Evolutionary conservation across 2,329 filamentous ascomycete genomes (phyloP), one percentile per base, ranked within the genome.

Genomic region (Paraphoma chrysanthemicola): DNA sequence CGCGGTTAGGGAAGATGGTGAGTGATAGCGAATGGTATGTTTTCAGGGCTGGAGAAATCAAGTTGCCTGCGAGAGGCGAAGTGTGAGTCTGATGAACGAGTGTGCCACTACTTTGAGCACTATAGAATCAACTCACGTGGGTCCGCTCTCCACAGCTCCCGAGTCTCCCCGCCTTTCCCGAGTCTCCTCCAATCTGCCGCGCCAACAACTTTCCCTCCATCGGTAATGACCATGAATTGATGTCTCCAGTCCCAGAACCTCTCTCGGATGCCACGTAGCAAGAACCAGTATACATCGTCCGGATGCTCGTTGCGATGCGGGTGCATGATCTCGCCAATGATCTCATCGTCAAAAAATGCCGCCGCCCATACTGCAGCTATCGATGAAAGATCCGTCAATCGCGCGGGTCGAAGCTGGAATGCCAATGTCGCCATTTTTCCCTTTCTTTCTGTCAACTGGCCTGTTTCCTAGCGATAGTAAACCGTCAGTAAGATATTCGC

Each of bases 321-420:
- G 57, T 75, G 72, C 70, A 75, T 73, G 6, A 74, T 51, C 2
- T 64, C 50, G 11, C 72, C 71, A 9, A 75, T 68, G 29, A 74
- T 63, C 33, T 72, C 68, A 53, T 75, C 72, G 39, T 74, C 63
- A 31, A 71, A 71, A 54, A 74, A 75, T 8, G 69, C 71, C 9
- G 54, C 39, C 28, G 62, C 43, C 69, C 69, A 73, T 14, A 64
- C 56, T 4, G 52, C 56, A 6, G 69, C 69, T 45, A 73, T 71
- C 2, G 53, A 44, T 3, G 45, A 29, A 3, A 73, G 51, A 29
- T 73, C 70, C 1, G 56, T 55, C 2, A 66, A 12, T 1, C 12
- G 30, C 31, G 67, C 70, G 11, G 38, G 10, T 9, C 67, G 66
- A 6, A 67, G 49, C 14, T 51, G 17, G 31, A 16, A 49, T 36